Base-by-base conservation (phyloP, 1,139 yeast genomes). In the Blastobotrys proliferans region DNA sequence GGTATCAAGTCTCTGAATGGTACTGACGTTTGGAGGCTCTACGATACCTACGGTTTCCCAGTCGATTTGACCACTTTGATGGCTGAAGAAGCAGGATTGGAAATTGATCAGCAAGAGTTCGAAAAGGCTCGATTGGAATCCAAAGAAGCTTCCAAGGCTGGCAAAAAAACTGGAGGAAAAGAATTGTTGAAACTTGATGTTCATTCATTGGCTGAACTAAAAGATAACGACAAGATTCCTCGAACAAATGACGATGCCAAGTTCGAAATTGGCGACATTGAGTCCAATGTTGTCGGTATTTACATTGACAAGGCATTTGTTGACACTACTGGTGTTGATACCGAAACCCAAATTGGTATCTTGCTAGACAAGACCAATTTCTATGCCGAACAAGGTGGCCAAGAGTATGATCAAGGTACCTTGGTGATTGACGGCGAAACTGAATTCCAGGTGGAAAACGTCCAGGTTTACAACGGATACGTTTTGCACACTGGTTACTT, bases 331-430 rank as follows among this genome's bases (percentile, higher is more conserved):
- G 64, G 64, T 18, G 73, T 68, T 45, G 38, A 24, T 16, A 32
- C 35, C n/a, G 69, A 66, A 38, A 51, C 68, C 19, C 87, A 83
- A 61, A 69, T 76, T 52, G 98, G 98, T 62, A 68, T 92, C 44
- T 65, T 92, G 44, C 74, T 92, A 50, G 95, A 92, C 66, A 82
- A 78, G 66, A 85, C 97, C 27, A 94, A 95, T 62, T 87, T 92
- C 69, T 92, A 92, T 61, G 97, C 98, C 40, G 99, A 92, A 69
- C 95, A 86, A 69, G 99, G 99, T 78, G 99, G 99, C 61, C 99
- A 92, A 73, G 97, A 87, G 67, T 83, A 76, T 61, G 99, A 92
- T 63, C 84, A 94, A 35, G 99, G 99, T 67, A 84, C 79, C 65
- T 73, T 92, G 53, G 92, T 88, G 40, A 79, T 87, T 57, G 97